Evolutionary conservation across 345 rosid species (phyloP).

Genomic region (Hibiscus trionum): DNA sequence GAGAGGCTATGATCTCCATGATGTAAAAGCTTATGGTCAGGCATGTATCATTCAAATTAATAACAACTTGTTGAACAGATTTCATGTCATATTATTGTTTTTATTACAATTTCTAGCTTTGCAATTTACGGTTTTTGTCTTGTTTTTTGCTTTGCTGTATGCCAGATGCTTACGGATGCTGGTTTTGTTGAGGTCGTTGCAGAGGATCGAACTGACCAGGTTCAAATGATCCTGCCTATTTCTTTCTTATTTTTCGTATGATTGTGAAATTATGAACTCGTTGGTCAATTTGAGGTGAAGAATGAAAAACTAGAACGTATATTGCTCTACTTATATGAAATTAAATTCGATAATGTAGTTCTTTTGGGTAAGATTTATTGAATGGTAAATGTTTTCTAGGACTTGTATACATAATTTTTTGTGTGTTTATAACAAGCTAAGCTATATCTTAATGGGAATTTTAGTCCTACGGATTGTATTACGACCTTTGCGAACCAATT

Average conservation of each 20-base stretch:
- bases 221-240: slow-evolving; percentile 1
- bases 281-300: not conserved
- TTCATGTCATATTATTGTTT: not conserved
- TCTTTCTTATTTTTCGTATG: not conserved
- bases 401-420: too few relatives aligned
- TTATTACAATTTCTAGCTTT: not conserved
- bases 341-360: not conserved
- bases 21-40: slow-evolving; percentile 72
- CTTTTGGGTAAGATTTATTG: too few relatives aligned
- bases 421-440: too few relatives aligned
- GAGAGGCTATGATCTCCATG: slow-evolving; percentile 95
- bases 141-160: not conserved
- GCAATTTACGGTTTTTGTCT: not conserved
- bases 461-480: too few relatives aligned
- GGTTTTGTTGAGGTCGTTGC: slow-evolving; percentile 70
- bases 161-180: slow-evolving; percentile 80
- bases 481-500: too few relatives aligned
- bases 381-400: too few relatives aligned
- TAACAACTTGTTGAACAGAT: slow-evolving; percentile 8
- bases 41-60: slow-evolving; percentile 23
- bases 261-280: not conserved
- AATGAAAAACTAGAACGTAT: not conserved
- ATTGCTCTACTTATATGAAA: too few relatives aligned
- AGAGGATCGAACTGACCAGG: slow-evolving; percentile 87
- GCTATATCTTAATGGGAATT: too few relatives aligned